Percentiles rank a stretch among this genome's conserved stretches.
Conservation (phyloP, 441 rosid genomes). For the Populus hybrid region DNA sequence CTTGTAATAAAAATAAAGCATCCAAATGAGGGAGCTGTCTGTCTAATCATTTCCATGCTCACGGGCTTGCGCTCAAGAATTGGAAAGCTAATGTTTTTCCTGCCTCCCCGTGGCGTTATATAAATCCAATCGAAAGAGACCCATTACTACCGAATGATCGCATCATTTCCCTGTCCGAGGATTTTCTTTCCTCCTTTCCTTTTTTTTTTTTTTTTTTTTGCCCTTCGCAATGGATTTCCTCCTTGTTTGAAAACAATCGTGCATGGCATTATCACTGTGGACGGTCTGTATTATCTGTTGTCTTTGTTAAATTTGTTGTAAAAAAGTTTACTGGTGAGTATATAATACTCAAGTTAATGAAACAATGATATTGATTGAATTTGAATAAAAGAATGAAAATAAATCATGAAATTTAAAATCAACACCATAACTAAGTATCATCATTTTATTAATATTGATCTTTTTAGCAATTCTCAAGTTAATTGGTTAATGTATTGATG, state of each 20-base stretch:
- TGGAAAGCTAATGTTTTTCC: neutral
- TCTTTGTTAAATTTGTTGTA: too few relatives aligned
- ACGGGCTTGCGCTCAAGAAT: neutral
- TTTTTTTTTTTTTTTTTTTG: too few relatives aligned
- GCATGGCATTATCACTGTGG: neutral
- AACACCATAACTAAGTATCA: accelerated
- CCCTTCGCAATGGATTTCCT: too few relatives aligned
- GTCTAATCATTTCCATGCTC: neutral
- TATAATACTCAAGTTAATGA: too few relatives aligned
- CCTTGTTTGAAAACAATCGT: neutral
- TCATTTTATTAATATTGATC: too few relatives aligned
- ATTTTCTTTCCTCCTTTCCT: too few relatives aligned
- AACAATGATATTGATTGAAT: too few relatives aligned
- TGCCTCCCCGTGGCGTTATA: neutral
- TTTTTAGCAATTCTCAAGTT: too few relatives aligned
- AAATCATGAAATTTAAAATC: too few relatives aligned
- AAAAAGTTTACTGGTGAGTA: too few relatives aligned
- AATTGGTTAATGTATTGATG: too few relatives aligned
- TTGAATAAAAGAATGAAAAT: neutral
- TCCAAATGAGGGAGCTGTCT: neutral
- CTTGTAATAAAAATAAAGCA: neutral
- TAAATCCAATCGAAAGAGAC: neutral
- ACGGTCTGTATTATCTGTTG: neutral
- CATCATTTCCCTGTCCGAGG: neutral
- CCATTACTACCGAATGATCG: neutral